phyloP scores from a whole-genome alignment of 306 rosid genomes.

The Pueraria montana region DNA sequence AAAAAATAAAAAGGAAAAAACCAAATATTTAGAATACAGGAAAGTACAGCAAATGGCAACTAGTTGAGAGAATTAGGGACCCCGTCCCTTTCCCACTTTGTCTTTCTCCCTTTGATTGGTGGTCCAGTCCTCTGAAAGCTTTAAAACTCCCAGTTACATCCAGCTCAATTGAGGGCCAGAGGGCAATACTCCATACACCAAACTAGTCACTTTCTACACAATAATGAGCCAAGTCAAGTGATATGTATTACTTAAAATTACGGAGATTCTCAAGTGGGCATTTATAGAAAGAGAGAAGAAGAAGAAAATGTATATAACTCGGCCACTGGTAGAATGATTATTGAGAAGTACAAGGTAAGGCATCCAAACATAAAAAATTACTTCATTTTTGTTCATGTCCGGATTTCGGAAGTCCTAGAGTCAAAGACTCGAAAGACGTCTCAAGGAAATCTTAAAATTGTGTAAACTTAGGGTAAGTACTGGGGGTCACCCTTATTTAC shows the following conservation, averaged over 20 bases:
- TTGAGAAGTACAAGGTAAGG: neutral
- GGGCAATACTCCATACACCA: conserved; percentile 44
- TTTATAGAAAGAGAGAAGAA: neutral
- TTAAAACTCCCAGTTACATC: conserved; percentile 55
- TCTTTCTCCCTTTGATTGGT: conserved; percentile 8
- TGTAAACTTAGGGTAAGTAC: too few relatives aligned
- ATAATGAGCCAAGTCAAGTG: conserved; percentile 41
- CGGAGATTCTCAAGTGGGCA: conserved; percentile 43
- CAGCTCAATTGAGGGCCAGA: conserved; percentile 67
- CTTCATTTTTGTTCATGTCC: too few relatives aligned
- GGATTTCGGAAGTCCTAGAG: too few relatives aligned
- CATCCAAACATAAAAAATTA: neutral
- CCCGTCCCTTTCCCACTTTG: neutral
- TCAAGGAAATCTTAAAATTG: too few relatives aligned
- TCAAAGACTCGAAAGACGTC: too few relatives aligned
- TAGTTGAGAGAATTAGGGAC: conserved; percentile 8
- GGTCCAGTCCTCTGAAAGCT: conserved; percentile 40
- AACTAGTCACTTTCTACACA: conserved; percentile 38
- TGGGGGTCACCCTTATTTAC: too few relatives aligned
- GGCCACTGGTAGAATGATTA: neutral
- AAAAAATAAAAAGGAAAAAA: too few relatives aligned
- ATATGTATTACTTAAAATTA: conserved; percentile 48
- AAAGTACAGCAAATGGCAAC: conserved; percentile 4
- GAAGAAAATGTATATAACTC: neutral
- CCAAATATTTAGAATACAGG: neutral